Evolutionary conservation across 2,329 filamentous ascomycete genomes (phyloP).

Genomic region (Juglanconis oblonga): DNA sequence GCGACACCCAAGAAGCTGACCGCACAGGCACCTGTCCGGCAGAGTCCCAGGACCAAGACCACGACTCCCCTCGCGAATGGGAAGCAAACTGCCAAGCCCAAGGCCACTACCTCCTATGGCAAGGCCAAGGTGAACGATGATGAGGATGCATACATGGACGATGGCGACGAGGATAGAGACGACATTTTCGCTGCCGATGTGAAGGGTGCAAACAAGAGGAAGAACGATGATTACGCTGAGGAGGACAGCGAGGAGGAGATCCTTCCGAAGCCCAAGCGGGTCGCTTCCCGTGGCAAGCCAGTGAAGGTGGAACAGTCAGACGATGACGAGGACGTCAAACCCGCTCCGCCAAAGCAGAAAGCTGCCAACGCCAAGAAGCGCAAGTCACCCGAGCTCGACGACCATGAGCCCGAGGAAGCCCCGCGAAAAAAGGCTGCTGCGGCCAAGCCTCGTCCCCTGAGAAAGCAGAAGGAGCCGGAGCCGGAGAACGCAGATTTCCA

Average conservation of each 20-base stretch:
- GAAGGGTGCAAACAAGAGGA: slow-evolving; percentile 62
- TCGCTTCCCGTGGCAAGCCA: slow-evolving; percentile 43
- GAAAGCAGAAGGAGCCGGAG: slow-evolving; percentile 62
- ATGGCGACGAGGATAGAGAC: slow-evolving; percentile 70
- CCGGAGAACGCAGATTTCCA: slow-evolving; percentile 71
- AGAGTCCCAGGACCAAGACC: slow-evolving; percentile 50
- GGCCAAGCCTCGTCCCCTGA: slow-evolving; percentile 57
- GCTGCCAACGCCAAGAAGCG: slow-evolving; percentile 25
- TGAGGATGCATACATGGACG: slow-evolving; percentile 59
- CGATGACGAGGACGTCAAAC: slow-evolving; percentile 31
- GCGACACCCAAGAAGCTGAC: slow-evolving; percentile 34
- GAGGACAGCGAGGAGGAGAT: slow-evolving; percentile 69
- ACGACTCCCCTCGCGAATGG: slow-evolving; percentile 22
- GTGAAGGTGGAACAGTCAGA: slow-evolving; percentile 30
- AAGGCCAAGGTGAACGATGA: slow-evolving; percentile 46
- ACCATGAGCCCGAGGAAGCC: slow-evolving; percentile 6
- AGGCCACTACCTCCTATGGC: slow-evolving; percentile 38
- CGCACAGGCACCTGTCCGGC: slow-evolving; percentile 43
- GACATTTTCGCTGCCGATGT: slow-evolving; percentile 79
- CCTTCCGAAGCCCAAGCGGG: slow-evolving; percentile 57
- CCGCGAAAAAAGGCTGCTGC: slow-evolving; percentile 52
- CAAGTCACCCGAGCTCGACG: slow-evolving; percentile 17
- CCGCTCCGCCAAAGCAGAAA: slow-evolving; percentile 29
- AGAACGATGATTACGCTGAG: slow-evolving; percentile 74
- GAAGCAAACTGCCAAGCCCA: slow-evolving; percentile 29